Evolutionary conservation across 139 green algal species (phyloP).

Genomic region (Chlorella sp.): DNA sequence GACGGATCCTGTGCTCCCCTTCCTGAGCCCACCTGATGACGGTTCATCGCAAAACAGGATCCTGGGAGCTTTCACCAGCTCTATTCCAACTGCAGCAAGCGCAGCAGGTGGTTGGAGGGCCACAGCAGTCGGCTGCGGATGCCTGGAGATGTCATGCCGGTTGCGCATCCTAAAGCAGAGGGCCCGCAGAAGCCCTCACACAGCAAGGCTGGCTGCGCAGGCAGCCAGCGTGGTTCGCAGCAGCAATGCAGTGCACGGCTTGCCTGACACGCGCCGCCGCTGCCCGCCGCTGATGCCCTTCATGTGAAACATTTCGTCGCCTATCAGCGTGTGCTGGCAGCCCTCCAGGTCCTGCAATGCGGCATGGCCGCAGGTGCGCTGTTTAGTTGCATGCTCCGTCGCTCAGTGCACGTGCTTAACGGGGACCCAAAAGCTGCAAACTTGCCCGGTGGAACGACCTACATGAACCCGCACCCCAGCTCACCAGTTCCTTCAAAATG

Average conservation of each 20-base stretch:
- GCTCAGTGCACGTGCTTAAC: not conserved
- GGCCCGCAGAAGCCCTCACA: too few relatives aligned
- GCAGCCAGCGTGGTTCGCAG: too few relatives aligned
- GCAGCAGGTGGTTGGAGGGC: too few relatives aligned
- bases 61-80: constrained; percentile 74
- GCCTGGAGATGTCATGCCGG: too few relatives aligned
- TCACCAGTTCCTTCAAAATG: constrained; percentile 70
- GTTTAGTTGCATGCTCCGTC: too few relatives aligned
- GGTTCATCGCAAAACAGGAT: constrained; percentile 83
- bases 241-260: not conserved
- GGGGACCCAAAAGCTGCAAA: not conserved
- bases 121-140: too few relatives aligned
- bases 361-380: too few relatives aligned
- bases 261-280: constrained; percentile 62
- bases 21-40: constrained; percentile 47
- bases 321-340: constrained; percentile 72
- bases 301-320: constrained; percentile 71
- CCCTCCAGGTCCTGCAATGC: constrained; percentile 59
- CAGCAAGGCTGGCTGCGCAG: too few relatives aligned
- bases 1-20: too few relatives aligned
- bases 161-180: too few relatives aligned
- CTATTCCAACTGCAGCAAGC: constrained; percentile 56
- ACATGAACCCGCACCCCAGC: too few relatives aligned
- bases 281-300: constrained; percentile 82
- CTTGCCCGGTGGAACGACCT: too few relatives aligned